Percentiles rank a stretch among this genome's conserved stretches.
Evolutionary conservation across 176 grass and related monocot species (phyloP).

Genomic region (Aegilops bicornis): DNA sequence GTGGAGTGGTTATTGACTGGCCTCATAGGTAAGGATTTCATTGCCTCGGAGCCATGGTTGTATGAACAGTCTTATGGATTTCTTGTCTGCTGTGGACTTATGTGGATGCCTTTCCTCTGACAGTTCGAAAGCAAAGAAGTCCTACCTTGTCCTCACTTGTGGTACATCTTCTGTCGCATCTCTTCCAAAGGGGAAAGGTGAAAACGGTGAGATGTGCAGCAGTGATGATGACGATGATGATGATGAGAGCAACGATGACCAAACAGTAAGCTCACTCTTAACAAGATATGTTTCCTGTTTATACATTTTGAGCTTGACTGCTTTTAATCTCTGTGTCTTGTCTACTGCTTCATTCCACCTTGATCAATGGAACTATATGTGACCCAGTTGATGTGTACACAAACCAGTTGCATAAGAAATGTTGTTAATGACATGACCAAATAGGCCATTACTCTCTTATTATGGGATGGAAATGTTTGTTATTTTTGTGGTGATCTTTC

Average conservation of each 20-base stretch:
- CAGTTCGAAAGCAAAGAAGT: conserved; percentile 97
- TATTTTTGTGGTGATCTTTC: background rate
- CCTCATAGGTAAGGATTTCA: conserved; percentile 69
- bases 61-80: background rate
- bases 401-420: background rate
- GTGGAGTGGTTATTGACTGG: conserved; percentile 91
- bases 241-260: conserved; percentile 41
- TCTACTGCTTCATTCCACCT: background rate
- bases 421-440: background rate
- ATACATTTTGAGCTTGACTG: background rate
- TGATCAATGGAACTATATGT: background rate
- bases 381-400: background rate
- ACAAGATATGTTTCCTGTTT: background rate
- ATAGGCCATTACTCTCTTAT: background rate
- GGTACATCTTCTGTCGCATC: conserved; percentile 63
- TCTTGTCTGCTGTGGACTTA: background rate
- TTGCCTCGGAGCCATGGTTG: background rate
- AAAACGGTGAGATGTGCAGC: conserved; percentile 75
- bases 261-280: conserved; percentile 52
- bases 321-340: background rate
- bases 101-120: conserved; percentile 13
- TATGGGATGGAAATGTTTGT: background rate
- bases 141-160: conserved; percentile 96
- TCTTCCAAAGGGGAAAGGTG: conserved; percentile 84
- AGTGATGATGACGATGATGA: conserved; percentile 61